Percentiles rank a stretch among this genome's conserved stretches.
These are phyloP conservation scores for Aspergillus olivimuriae DNA, from an alignment of 495 filamentous ascomycete species.

Conservation along the genomic window DNA sequence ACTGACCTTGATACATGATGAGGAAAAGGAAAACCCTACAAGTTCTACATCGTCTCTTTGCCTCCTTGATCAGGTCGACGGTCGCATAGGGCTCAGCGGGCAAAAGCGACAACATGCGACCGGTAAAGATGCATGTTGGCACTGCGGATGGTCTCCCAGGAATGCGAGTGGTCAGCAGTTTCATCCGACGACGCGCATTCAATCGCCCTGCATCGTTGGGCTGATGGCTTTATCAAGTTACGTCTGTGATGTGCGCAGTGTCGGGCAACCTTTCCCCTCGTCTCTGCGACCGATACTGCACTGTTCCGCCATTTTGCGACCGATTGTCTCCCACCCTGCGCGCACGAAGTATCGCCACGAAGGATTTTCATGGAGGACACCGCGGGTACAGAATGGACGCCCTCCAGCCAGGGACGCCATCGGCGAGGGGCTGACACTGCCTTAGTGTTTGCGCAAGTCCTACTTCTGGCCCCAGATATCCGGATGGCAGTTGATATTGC, in stretches of 20 bases:
- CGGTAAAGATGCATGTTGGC: constrained; percentile 23
- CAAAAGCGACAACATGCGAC: constrained; percentile 12
- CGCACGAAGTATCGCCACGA: constrained; percentile 19
- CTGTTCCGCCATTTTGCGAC: constrained; percentile 12
- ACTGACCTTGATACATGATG: too few relatives aligned
- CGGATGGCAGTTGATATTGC: constrained; percentile 57
- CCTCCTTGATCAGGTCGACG: constrained; percentile 8
- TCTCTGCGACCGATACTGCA: too few relatives aligned
- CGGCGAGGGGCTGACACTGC: too few relatives aligned
- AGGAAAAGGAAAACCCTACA: too few relatives aligned
- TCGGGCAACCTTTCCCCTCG: constrained; percentile 21
- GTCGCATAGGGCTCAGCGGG: neutral
- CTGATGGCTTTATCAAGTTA: too few relatives aligned
- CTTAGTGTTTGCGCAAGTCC: constrained; percentile 43
- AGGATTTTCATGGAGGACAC: constrained; percentile 23
- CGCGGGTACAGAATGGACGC: constrained; percentile 43
- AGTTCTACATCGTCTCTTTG: too few relatives aligned
- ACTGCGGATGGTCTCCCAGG: constrained; percentile 25
- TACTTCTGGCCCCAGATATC: constrained; percentile 51
- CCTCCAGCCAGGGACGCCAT: constrained; percentile 50
- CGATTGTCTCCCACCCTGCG: constrained; percentile 20
- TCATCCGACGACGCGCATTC: constrained; percentile 22
- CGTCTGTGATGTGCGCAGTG: too few relatives aligned
- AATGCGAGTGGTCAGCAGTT: constrained; percentile 25
- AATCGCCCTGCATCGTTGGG: constrained; percentile 14